Evolutionary conservation across 345 rosid genomes (phyloP), one percentile per base, ranked within the genome.

Genomic region (Leavenworthia alabamica): DNA sequence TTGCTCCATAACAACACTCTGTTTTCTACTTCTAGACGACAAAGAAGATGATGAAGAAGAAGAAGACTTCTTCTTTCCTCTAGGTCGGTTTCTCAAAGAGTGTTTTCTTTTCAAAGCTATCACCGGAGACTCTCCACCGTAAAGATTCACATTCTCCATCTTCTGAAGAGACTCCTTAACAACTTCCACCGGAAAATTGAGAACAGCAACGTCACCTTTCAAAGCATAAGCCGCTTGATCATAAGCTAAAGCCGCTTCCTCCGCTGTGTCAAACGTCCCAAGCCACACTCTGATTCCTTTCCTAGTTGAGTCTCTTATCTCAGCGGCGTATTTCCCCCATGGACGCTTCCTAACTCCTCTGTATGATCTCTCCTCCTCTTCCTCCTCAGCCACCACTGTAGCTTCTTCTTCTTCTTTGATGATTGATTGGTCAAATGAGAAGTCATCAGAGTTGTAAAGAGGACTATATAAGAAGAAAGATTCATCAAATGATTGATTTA

Each of bases 301-400:
- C 45, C 83, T 75, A 0, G 86, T 79, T 1, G 91, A 83, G 45
- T 87, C 91, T 50, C 95, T 76, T 17, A 87, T 84, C 79, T 87
- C 95, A 0, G 95, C 91, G 1, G 91, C 95, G 10, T 32, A 84
- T 57, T 82, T 82, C 31, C 95, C 91, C 91, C 95, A 85, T 1
- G 90, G 95, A 65, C 95, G 40, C 68, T 51, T 78, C 70, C 95
- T 72, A 1, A 85, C 90, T n/a, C 90, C 90, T 79, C 90, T 74
- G 56, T 73, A 74, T 4, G 81, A 55, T 15, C 66, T 83, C 46
- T 56, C 80, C 40, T 52, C 29, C 24, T 45, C 29, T 13, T 55
- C 73, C 63, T 36, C 64, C 16, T 45, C 29, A 49, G 20, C 77
- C 19, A 70, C 72, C 6, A 77, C 69, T 10, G 64, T 72, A 0